Percentiles rank a stretch among this genome's conserved stretches.
These are phyloP conservation scores for Yarrowia yakushimensis DNA, from an alignment of 805 yeast species.

Conservation along the genomic window DNA sequence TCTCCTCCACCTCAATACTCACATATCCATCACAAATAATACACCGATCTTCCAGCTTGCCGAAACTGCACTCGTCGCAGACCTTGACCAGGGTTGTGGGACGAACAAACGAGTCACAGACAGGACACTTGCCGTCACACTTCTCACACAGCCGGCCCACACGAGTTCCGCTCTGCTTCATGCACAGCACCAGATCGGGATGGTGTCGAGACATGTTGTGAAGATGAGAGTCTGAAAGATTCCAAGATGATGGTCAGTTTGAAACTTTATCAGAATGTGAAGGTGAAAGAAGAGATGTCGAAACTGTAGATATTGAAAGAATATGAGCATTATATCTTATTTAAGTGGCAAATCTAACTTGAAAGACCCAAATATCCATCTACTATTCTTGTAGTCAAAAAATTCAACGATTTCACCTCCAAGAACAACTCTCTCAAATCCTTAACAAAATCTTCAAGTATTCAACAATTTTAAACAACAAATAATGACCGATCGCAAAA, in stretches of 20 bases:
- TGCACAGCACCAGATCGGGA: slow-evolving; percentile 75
- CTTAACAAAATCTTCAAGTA: too few relatives aligned
- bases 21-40: slow-evolving; percentile 63
- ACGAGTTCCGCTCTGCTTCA: slow-evolving; percentile 76
- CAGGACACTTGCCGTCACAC: slow-evolving; percentile 90
- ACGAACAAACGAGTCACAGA: slow-evolving; percentile 80
- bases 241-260: neutral
- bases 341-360: too few relatives aligned
- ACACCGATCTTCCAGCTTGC: slow-evolving; percentile 60
- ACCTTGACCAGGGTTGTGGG: slow-evolving; percentile 64
- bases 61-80: slow-evolving; percentile 84
- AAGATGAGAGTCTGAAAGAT: neutral
- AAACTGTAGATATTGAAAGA: too few relatives aligned
- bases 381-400: too few relatives aligned
- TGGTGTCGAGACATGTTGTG: slow-evolving; percentile 79
- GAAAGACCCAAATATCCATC: too few relatives aligned
- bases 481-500: too few relatives aligned
- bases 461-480: too few relatives aligned
- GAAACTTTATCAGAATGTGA: neutral
- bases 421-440: too few relatives aligned
- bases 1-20: neutral
- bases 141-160: slow-evolving; percentile 71
- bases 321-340: too few relatives aligned
- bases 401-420: too few relatives aligned
- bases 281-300: neutral